Conservation (phyloP, 805 yeast species). For the Candida tibetensis region DNA sequence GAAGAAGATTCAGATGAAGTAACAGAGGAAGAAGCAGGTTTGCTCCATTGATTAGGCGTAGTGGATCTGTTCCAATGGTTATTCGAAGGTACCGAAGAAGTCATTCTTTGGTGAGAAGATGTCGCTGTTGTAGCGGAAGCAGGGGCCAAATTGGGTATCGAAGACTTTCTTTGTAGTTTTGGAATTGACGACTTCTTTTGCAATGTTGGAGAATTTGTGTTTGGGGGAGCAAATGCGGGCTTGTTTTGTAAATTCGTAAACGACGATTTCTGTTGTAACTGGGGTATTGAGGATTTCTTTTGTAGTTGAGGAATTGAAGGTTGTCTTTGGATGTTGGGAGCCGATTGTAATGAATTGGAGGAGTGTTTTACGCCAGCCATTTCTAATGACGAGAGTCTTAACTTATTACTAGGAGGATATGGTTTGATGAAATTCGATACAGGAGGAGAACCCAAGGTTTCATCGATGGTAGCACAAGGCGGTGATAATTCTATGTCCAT, state of each 20-base stretch:
- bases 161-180: conserved; percentile 4
- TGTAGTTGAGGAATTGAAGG: conserved; percentile 17
- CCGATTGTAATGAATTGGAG: conserved; percentile 9
- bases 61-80: conserved; percentile 1
- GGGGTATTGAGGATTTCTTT: conserved; percentile 15
- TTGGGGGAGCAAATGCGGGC: conserved; percentile 11
- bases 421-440: conserved; percentile 22
- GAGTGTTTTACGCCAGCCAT: conserved; percentile 29
- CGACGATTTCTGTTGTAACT: conserved; percentile 15
- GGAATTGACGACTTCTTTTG: conserved; percentile 6
- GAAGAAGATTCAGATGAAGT: neutral
- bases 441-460: no score
- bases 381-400: conserved; percentile 30
- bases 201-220: conserved; percentile 11
- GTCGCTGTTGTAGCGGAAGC: neutral
- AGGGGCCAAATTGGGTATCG: conserved; percentile 2
- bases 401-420: conserved; percentile 21
- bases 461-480: no score
- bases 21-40: neutral
- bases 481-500: conserved; percentile 1
- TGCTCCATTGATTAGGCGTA: neutral
- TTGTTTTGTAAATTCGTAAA: conserved; percentile 12
- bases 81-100: neutral
- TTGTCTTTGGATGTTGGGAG: conserved; percentile 16
- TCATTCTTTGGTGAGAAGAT: neutral